phyloP scores from a whole-genome alignment of 176 grass and related monocot species.

The Bolboschoenus planiculmis region DNA sequence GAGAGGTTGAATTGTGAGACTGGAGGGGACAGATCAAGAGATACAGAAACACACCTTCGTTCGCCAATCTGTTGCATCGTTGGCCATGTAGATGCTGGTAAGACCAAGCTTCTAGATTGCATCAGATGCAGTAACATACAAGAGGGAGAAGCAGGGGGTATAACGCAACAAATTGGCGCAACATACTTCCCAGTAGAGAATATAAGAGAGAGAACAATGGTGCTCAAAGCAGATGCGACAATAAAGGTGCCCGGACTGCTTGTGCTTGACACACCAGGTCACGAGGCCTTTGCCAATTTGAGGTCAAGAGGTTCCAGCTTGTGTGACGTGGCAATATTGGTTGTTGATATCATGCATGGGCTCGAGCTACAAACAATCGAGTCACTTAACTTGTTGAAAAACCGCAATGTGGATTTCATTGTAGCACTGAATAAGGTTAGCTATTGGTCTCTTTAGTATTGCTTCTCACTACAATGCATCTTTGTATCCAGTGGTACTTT shows the following conservation, averaged over 20 bases:
- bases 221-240: constrained; percentile 35
- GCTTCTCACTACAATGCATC: neutral
- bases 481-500: neutral
- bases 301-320: constrained; percentile 55
- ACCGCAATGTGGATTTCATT: constrained; percentile 46
- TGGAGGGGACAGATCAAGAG: constrained; percentile 6
- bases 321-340: constrained; percentile 56
- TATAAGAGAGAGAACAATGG: constrained; percentile 48
- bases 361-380: constrained; percentile 61
- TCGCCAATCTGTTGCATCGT: constrained; percentile 44
- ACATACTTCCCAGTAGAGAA: constrained; percentile 64
- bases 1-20: neutral
- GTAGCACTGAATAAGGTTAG: constrained; percentile 56
- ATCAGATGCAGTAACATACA: constrained; percentile 44
- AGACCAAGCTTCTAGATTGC: constrained; percentile 58
- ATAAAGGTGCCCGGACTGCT: constrained; percentile 60
- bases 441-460: neutral
- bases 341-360: constrained; percentile 60
- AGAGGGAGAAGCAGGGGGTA: constrained; percentile 47
- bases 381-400: constrained; percentile 43
- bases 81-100: constrained; percentile 55
- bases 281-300: constrained; percentile 62
- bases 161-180: constrained; percentile 70
- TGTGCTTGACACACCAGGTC: constrained; percentile 69
- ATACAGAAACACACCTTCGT: constrained; percentile 20